Conservation (phyloP, 202 grass and related monocot species). For the Carex arenaria region DNA sequence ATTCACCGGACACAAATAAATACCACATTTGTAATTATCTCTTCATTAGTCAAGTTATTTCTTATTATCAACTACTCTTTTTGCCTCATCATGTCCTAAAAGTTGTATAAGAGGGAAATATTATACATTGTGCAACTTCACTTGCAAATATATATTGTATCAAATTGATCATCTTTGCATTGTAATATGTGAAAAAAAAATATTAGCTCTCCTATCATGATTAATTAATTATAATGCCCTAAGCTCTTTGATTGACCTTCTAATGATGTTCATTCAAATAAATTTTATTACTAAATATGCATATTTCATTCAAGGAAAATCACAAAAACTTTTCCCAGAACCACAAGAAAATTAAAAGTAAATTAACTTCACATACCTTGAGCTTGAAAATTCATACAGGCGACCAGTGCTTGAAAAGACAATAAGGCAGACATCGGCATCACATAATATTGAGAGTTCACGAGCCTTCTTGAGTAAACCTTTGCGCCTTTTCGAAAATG, state of each 20-base stretch:
- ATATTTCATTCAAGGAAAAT: not conserved
- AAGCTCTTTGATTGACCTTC: not conserved
- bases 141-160: not conserved
- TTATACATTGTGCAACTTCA: not conserved
- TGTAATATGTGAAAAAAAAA: not conserved
- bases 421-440: not conserved
- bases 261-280: not conserved
- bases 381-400: conserved; percentile 6
- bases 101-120: not conserved
- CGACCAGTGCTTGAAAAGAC: conserved; percentile 1
- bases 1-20: not conserved
- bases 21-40: not conserved
- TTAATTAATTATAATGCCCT: not conserved
- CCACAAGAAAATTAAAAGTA: not conserved
- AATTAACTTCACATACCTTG: not conserved
- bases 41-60: not conserved
- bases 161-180: not conserved
- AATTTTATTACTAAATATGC: not conserved
- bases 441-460: conserved; percentile 10
- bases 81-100: not conserved
- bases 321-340: not conserved
- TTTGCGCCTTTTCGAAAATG: conserved; percentile 7
- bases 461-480: conserved; percentile 12
- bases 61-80: not conserved
- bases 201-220: not conserved